A percentile compares a stretch with the other conserved stretches of the same genome.
These are phyloP conservation scores for Suillus americanus DNA, from an alignment of 768 basidiomycete species.

Conservation along the genomic window DNA sequence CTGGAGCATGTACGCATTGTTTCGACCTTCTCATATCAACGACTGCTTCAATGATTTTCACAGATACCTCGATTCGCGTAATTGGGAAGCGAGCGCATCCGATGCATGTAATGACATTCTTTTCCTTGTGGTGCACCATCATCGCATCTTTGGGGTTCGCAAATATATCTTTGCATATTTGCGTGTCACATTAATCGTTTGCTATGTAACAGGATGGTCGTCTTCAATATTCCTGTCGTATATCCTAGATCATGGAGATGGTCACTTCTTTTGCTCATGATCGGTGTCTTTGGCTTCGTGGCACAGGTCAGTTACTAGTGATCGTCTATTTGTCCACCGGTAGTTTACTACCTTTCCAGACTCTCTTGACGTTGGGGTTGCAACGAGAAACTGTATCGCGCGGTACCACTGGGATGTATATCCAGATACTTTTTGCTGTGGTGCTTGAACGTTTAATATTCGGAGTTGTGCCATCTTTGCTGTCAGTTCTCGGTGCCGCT, in stretches of 20 bases:
- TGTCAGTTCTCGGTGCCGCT: conserved; percentile 60
- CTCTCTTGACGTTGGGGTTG: conserved; percentile 59
- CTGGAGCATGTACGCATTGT: conserved; percentile 61
- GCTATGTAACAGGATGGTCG: conserved; percentile 14
- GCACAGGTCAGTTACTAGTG: conserved; percentile 16
- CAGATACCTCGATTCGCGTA: conserved; percentile 56
- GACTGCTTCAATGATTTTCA: neutral
- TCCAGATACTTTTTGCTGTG: conserved; percentile 62
- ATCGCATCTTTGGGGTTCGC: conserved; percentile 14
- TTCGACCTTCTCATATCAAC: neutral
- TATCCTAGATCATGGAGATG: conserved; percentile 21
- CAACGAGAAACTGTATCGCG: conserved; percentile 65
- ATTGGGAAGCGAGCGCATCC: conserved; percentile 79
- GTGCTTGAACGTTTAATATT: conserved; percentile 70
- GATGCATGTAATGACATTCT: conserved; percentile 69
- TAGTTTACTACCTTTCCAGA: conserved; percentile 26
- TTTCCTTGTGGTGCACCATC: conserved; percentile 54
- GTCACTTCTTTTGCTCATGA: conserved; percentile 13
- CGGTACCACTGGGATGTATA: conserved; percentile 61
- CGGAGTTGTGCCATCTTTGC: conserved; percentile 50
- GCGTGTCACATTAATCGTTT: neutral
- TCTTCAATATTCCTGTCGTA: conserved; percentile 9
- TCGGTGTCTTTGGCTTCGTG: conserved; percentile 16
- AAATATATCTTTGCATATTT: neutral
- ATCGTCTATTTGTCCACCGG: neutral